Evolutionary conservation across 768 basidiomycete species (phyloP).

Genomic region (Hypholoma fasciculare): DNA sequence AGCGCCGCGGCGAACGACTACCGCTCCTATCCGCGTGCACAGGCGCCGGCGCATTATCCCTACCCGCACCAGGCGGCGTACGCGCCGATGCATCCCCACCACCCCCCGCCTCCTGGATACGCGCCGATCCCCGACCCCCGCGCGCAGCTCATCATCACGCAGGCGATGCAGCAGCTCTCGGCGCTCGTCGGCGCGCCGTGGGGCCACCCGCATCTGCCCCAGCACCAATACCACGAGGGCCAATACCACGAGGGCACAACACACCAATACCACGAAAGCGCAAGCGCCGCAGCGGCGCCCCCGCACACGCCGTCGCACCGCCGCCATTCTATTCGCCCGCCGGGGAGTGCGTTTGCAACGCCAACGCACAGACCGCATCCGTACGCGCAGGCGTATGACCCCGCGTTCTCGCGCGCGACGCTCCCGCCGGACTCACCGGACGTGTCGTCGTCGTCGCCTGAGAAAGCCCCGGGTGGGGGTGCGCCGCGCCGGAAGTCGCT

Average conservation of each 20-base stretch:
- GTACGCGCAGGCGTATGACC: constrained; percentile 41
- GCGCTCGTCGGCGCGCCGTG: constrained; percentile 30
- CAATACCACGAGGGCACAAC: constrained; percentile 16
- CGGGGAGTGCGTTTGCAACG: constrained; percentile 28
- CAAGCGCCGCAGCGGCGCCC: neutral
- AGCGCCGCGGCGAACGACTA: constrained; percentile 4
- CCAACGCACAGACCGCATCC: constrained; percentile 38
- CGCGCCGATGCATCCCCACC: constrained; percentile 6
- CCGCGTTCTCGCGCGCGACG: constrained; percentile 44
- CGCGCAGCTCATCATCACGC: constrained; percentile 41
- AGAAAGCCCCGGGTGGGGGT: constrained; percentile 14
- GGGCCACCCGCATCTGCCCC: constrained; percentile 17
- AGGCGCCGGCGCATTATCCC: constrained; percentile 11
- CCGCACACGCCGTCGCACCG: constrained; percentile 31
- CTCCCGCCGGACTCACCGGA: constrained; percentile 56
- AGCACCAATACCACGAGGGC: constrained; percentile 13
- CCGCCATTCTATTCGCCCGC: constrained; percentile 15
- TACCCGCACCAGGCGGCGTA: constrained; percentile 22
- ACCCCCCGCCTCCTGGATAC: constrained; percentile 24
- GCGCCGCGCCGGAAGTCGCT: constrained; percentile 32
- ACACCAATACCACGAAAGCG: constrained; percentile 13
- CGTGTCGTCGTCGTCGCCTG: constrained; percentile 42
- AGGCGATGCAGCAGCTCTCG: constrained; percentile 45
- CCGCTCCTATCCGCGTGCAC: neutral
- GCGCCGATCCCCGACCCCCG: constrained; percentile 38